These are phyloP conservation scores for Metschnikowia vanudenii DNA, from an alignment of 805 yeast genomes.

Conservation along the genomic window DNA sequence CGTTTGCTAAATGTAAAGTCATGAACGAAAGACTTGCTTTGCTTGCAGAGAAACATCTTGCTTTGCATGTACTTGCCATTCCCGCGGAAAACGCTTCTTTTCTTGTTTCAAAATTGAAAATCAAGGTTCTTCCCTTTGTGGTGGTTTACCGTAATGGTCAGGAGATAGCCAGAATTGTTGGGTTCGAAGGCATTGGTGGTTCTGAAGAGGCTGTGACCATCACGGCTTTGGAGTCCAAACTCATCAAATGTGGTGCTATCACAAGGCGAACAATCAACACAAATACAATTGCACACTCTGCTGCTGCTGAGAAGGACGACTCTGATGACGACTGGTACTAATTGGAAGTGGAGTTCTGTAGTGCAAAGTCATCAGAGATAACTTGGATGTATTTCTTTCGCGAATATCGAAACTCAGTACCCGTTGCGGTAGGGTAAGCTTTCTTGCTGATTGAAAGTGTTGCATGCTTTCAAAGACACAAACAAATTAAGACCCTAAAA, in stretches of 20 bases:
- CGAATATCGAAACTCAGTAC: neutral
- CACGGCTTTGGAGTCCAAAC: slow-evolving; percentile 45
- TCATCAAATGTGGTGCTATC: slow-evolving; percentile 27
- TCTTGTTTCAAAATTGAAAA: slow-evolving; percentile 57
- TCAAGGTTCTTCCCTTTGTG: slow-evolving; percentile 72
- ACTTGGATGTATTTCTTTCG: no score
- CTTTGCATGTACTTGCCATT: slow-evolving; percentile 51
- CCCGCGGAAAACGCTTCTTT: slow-evolving; percentile 71
- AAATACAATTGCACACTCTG: slow-evolving; percentile 20
- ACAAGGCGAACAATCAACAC: slow-evolving; percentile 31
- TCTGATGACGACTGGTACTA: slow-evolving; percentile 23
- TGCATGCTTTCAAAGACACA: neutral
- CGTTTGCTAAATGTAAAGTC: slow-evolving; percentile 56
- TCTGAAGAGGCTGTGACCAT: slow-evolving; percentile 47
- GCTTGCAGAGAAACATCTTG: slow-evolving; percentile 58
- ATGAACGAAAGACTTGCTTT: slow-evolving; percentile 48
- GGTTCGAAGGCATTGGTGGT: slow-evolving; percentile 60
- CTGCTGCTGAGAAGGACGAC: slow-evolving; percentile 29
- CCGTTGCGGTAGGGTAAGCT: no score
- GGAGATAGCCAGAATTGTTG: slow-evolving; percentile 61
- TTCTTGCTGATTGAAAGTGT: no score
- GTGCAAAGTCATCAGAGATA: no score
- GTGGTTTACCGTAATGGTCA: slow-evolving; percentile 58
- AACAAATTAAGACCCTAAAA: neutral
- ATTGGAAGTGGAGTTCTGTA: neutral